A percentile compares a stretch with the other conserved stretches of the same genome.
phyloP scores from a whole-genome alignment of 2,329 filamentous ascomycete species.

The Neodidymelliopsis sp. region DNA sequence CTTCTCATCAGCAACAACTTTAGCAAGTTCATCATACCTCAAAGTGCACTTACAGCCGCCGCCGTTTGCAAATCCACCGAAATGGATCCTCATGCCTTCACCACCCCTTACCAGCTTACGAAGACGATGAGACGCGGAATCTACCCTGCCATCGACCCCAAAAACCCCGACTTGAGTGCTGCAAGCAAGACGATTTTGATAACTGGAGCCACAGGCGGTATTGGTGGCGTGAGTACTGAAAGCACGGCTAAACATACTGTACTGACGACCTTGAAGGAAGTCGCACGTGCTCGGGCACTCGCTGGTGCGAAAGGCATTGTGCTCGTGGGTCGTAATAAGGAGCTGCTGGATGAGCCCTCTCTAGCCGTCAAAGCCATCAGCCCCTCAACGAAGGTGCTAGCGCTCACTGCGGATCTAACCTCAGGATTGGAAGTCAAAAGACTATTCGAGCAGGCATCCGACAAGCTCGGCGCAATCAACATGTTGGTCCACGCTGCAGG shows the following conservation, averaged over 20 bases:
- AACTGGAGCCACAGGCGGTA: slow-evolving; percentile 29
- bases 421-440: slow-evolving; percentile 23
- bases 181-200: slow-evolving; percentile 30
- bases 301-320: slow-evolving; percentile 35
- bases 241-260: not conserved
- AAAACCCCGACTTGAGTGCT: slow-evolving; percentile 19
- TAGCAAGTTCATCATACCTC: not conserved
- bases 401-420: slow-evolving; percentile 29
- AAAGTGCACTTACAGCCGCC: not conserved
- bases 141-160: slow-evolving; percentile 28
- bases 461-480: slow-evolving; percentile 21
- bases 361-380: slow-evolving; percentile 19
- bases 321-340: slow-evolving; percentile 30
- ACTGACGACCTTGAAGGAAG: slow-evolving; percentile 18
- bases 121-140: slow-evolving; percentile 26
- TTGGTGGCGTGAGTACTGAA: slow-evolving; percentile 21
- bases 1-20: not conserved
- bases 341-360: slow-evolving; percentile 26
- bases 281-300: slow-evolving; percentile 34
- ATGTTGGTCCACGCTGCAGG: slow-evolving; percentile 29
- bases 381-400: slow-evolving; percentile 28
- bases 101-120: slow-evolving; percentile 25
- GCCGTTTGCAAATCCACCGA: not conserved
- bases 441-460: slow-evolving; percentile 23
- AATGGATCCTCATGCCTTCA: slow-evolving; percentile 20